Evolutionary conservation across 2,329 filamentous ascomycete genomes (phyloP).

Genomic region (Nemania sp.): DNA sequence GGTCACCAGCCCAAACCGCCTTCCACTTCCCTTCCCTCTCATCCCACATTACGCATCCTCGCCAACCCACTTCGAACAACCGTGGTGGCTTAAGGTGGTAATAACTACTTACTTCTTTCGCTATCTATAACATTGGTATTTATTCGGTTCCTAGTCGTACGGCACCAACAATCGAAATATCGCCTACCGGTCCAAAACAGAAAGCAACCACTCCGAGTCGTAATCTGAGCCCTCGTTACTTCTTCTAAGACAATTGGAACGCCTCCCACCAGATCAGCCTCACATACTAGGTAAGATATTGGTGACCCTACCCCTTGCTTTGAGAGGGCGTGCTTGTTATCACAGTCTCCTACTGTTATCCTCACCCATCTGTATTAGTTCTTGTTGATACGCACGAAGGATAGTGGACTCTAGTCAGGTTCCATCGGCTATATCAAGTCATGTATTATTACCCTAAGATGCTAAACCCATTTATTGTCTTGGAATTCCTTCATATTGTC

Average conservation of each 20-base stretch:
- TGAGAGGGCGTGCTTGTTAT: background rate
- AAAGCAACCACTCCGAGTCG: background rate
- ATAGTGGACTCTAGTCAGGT: background rate
- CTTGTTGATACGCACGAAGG: background rate
- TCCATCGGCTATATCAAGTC: background rate
- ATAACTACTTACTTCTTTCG: background rate
- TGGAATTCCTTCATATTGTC: background rate
- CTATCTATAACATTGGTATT: constrained; percentile 10
- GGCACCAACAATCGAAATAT: no score
- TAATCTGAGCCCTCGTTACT: background rate
- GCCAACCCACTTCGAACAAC: background rate
- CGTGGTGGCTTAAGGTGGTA: background rate
- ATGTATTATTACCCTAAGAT: background rate
- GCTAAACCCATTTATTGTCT: background rate
- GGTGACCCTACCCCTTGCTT: background rate
- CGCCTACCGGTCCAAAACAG: no score
- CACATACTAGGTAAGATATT: constrained; percentile 19
- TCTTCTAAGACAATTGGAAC: background rate
- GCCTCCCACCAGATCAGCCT: background rate
- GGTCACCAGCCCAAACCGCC: background rate
- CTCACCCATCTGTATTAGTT: background rate
- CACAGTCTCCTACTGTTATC: background rate
- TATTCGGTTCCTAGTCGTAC: background rate
- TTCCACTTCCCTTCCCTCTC: background rate
- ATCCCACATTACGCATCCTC: background rate